Conservation (phyloP, 768 basidiomycete species). For the Leucocoprinus sp. region DNA sequence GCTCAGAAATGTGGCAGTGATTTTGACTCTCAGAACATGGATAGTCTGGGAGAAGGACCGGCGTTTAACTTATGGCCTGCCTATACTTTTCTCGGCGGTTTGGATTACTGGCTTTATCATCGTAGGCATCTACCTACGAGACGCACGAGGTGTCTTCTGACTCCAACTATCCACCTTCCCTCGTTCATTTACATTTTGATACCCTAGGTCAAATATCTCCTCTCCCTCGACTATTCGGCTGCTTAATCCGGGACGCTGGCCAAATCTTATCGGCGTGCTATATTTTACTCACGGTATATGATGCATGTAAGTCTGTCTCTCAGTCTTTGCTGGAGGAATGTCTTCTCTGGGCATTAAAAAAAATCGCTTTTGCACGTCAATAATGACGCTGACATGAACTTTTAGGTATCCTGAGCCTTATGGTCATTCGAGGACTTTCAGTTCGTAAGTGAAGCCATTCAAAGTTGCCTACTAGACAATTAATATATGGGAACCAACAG, state of each 20-base stretch:
- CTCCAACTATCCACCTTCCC: background rate
- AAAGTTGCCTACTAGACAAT: background rate
- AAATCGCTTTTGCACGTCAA: background rate
- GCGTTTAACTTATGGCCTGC: conserved; percentile 1
- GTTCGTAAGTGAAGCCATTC: conserved; percentile 1
- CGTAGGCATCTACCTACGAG: conserved; percentile 1
- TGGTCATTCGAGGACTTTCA: conserved; percentile 9
- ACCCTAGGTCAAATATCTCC: background rate
- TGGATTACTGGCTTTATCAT: conserved; percentile 6
- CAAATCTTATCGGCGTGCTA: conserved; percentile 4
- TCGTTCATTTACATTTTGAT: background rate
- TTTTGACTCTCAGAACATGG: conserved; percentile 10
- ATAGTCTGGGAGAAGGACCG: conserved; percentile 10
- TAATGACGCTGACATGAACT: background rate
- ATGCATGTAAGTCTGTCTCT: conserved; percentile 7
- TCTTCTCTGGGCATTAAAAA: background rate
- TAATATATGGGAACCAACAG: background rate
- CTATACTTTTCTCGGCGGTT: background rate
- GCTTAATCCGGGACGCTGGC: background rate
- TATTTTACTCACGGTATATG: conserved; percentile 7
- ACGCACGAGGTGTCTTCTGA: background rate
- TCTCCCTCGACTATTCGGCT: conserved; percentile 8
- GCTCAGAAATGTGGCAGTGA: conserved; percentile 3
- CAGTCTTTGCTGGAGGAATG: background rate
- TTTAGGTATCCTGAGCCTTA: conserved; percentile 5